Conservation (phyloP, 2,329 filamentous ascomycete genomes). For the Thielaviopsis musarum region DNA sequence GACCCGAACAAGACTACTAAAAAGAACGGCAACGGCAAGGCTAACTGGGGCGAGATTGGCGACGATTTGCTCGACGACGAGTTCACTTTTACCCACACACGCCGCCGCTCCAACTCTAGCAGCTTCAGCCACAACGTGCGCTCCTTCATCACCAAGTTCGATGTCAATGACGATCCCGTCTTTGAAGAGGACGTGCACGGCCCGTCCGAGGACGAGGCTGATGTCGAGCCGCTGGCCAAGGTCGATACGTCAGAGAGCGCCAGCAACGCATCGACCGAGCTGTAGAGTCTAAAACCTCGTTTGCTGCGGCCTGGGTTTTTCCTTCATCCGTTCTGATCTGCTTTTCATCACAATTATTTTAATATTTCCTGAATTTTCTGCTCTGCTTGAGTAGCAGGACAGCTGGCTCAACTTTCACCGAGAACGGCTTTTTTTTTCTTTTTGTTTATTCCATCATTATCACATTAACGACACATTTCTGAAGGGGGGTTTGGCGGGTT, state of each 20-base stretch:
- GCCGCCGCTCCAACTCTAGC: constrained; percentile 86
- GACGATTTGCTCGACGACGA: constrained; percentile 69
- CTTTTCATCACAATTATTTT: constrained; percentile 2
- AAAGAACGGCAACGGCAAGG: constrained; percentile 86
- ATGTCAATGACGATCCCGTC: constrained; percentile 79
- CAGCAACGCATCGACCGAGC: constrained; percentile 29
- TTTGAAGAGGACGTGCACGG: constrained; percentile 80
- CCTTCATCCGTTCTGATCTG: neutral
- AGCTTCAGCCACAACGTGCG: constrained; percentile 50
- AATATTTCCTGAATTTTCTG: neutral
- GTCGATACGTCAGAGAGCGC: constrained; percentile 42
- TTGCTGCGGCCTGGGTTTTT: neutral
- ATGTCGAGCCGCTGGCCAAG: constrained; percentile 34
- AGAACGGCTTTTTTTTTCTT: neutral
- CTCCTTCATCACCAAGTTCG: constrained; percentile 94
- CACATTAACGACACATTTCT: neutral
- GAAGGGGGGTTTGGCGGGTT: neutral
- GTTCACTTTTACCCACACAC: constrained; percentile 71
- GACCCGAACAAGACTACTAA: constrained; percentile 80
- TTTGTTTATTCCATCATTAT: neutral
- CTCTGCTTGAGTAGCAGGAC: neutral
- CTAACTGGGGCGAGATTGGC: constrained; percentile 79
- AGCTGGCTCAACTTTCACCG: neutral
- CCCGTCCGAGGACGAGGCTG: constrained; percentile 35
- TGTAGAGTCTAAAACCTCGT: neutral